Base-by-base conservation (phyloP, 495 filamentous ascomycete genomes). In the Neurospora tetrasperma region DNA sequence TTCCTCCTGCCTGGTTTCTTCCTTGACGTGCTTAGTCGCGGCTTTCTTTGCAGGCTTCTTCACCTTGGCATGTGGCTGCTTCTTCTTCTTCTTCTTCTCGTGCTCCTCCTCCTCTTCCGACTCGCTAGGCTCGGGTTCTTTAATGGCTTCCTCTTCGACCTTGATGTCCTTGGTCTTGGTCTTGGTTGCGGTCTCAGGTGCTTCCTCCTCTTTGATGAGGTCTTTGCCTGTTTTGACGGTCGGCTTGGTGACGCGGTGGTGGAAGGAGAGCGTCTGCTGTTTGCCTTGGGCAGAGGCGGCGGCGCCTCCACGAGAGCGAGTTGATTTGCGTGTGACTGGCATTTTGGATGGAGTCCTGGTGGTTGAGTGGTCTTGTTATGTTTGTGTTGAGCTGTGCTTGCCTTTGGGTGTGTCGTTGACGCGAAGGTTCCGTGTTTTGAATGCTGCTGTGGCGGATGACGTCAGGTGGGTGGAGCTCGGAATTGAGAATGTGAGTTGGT, bases 241-340 rank as follows among this genome's bases (percentile, higher is more conserved):
- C 71, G 85, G 75, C 82, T 97, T 97, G 77, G 92, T 94, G 73
- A 96, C 88, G 79, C 89, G 88, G 81, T 86, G 85, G 79, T 89
- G 83, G 81, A 97, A 97, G 73, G 90, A 89, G 74, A 97, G 88
- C 18, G 89, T 94, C 4, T 90, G 84, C 79, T 97, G 54, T 41
- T 80, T 81, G 70, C 78, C 75, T 68, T 80, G 78, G 62, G 82
- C 77, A 69, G 78, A 2, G 78, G 54, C 5, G 2, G 54, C 20
- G 0, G 78, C 79, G 74, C 84, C 83, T 71, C 82, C 79, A 69
- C 83, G 80, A 73, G 80, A 78, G 76, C 86, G 85, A 72, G 82
- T 80, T 2, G 84, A 83, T 78, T 89, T 88, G 79, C 91, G 89
- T 73, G 90, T 89, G 41, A 89, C 84, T 69, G 92, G 90, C 92